Percentiles rank a stretch among this genome's conserved stretches.
Evolutionary conservation across 495 filamentous ascomycete genomes (phyloP).

Genomic region (Jackrogersella multiformis): DNA sequence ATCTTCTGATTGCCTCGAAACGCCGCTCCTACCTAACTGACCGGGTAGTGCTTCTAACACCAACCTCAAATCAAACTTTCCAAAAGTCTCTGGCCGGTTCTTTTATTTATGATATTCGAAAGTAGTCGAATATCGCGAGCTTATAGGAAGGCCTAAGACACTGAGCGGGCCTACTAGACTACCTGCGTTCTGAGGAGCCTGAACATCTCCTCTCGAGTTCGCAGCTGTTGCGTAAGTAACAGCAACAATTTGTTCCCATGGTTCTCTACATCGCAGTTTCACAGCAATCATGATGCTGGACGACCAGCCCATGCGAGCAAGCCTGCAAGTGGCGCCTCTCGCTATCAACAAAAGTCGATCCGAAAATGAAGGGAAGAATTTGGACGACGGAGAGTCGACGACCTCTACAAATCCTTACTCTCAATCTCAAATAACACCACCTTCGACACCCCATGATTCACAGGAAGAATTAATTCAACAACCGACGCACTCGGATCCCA

Average conservation of each 20-base stretch:
- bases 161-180: conserved; percentile 1
- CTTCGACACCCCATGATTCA: conserved; percentile 72
- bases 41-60: neutral
- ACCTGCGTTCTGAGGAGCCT: conserved; percentile 17
- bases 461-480: conserved; percentile 64
- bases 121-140: neutral
- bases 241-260: conserved; percentile 49
- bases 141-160: conserved; percentile 12
- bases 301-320: conserved; percentile 61
- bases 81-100: conserved; percentile 2
- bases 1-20: conserved; percentile 21
- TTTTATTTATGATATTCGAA: conserved; percentile 8
- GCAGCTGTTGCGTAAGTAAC: conserved; percentile 42
- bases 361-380: conserved; percentile 56
- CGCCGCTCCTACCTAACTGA: conserved; percentile 7
- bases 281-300: conserved; percentile 62
- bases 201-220: conserved; percentile 25
- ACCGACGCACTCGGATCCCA: conserved; percentile 59
- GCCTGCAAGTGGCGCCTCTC: conserved; percentile 77
- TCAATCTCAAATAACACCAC: conserved; percentile 74
- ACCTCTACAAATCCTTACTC: conserved; percentile 54
- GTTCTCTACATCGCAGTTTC: conserved; percentile 39
- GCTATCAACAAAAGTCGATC: conserved; percentile 71
- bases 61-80: conserved; percentile 4
- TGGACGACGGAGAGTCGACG: conserved; percentile 49